These are phyloP conservation scores for Kuraishia borneana DNA, from an alignment of 805 yeast genomes.

Conservation along the genomic window DNA sequence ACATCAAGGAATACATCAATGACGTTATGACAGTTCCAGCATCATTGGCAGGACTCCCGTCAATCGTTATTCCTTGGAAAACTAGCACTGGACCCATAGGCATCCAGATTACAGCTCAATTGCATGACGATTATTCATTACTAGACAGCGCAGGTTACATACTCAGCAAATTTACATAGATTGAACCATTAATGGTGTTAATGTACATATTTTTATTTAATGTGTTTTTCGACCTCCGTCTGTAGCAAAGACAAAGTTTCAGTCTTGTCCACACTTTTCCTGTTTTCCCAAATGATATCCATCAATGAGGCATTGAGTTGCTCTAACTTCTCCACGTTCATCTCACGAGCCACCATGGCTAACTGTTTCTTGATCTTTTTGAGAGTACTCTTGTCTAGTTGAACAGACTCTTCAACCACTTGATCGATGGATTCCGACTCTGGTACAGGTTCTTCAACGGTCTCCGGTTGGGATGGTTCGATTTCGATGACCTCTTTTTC, in stretches of 20 bases:
- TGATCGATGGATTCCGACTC: neutral
- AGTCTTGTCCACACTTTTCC: constrained; percentile 35
- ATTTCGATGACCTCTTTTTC: constrained; percentile 1
- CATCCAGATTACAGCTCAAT: constrained; percentile 77
- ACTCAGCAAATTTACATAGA: neutral
- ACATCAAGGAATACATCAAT: constrained; percentile 54
- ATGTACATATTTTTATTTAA: neutral
- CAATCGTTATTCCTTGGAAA: constrained; percentile 61
- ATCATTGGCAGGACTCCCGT: constrained; percentile 85
- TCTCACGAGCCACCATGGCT: neutral
- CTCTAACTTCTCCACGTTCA: constrained; percentile 26
- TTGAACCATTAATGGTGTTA: no score
- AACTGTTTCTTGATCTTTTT: neutral
- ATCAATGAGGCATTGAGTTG: constrained; percentile 56
- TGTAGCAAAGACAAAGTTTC: constrained; percentile 22
- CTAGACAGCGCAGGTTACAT: constrained; percentile 20
- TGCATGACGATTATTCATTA: constrained; percentile 64
- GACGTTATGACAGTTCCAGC: constrained; percentile 87
- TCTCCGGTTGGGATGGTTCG: constrained; percentile 3
- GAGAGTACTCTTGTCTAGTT: no score
- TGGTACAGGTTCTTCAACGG: constrained; percentile 6
- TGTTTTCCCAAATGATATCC: constrained; percentile 62
- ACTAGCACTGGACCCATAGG: constrained; percentile 32
- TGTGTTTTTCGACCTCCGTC: constrained; percentile 9
- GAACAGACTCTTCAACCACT: neutral